Evolutionary conservation across 805 yeast genomes (phyloP).

Genomic region (Blastobotrys peoriensis): DNA sequence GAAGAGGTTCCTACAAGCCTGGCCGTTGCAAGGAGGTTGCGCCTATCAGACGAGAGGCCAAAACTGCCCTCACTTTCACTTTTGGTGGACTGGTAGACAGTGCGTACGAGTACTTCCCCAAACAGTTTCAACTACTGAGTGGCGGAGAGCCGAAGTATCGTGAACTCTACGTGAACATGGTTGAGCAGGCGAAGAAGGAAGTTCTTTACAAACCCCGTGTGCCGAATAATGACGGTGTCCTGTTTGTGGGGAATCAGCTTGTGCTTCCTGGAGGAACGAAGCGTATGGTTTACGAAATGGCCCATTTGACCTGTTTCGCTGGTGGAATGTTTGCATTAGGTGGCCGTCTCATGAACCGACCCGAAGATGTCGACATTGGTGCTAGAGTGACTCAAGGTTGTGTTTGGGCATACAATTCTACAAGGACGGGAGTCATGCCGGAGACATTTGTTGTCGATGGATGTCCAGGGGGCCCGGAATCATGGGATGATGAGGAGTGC

Average conservation of each 20-base stretch:
- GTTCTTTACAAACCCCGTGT: conserved; percentile 43
- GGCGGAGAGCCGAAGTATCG: conserved; percentile 34
- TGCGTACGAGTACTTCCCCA: conserved; percentile 44
- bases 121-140: conserved; percentile 40
- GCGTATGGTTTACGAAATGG: conserved; percentile 33
- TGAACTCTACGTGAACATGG: conserved; percentile 26
- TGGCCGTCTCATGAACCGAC: conserved; percentile 35
- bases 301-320: conserved; percentile 46
- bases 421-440: conserved; percentile 39
- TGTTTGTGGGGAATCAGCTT: conserved; percentile 28
- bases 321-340: conserved; percentile 52
- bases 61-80: conserved; percentile 22
- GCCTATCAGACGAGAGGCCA: neutral
- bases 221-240: conserved; percentile 35
- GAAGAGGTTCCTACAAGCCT: neutral
- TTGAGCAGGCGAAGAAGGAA: conserved; percentile 34
- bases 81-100: conserved; percentile 42
- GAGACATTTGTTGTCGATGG: conserved; percentile 34
- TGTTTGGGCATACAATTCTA: conserved; percentile 35
- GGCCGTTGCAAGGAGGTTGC: neutral
- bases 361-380: conserved; percentile 38
- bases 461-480: conserved; percentile 11
- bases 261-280: conserved; percentile 12
- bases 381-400: conserved; percentile 45
- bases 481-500: conserved; percentile 6